phyloP scores from a whole-genome alignment of 2,329 filamentous ascomycete species.

The Colletotrichum spaethianum region DNA sequence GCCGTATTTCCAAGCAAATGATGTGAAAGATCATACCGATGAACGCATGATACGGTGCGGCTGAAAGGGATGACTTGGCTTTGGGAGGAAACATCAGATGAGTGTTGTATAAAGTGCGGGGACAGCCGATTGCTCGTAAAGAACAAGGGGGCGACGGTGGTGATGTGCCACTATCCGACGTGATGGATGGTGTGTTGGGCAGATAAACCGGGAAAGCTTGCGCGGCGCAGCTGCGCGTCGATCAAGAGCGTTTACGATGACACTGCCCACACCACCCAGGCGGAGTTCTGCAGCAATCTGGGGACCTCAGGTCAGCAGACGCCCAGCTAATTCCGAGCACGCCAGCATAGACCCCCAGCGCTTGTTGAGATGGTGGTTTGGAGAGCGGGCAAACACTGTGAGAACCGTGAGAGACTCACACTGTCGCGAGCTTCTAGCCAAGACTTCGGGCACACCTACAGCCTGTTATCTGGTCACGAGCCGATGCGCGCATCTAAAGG shows the following conservation, averaged over 20 bases:
- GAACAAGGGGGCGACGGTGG: background rate
- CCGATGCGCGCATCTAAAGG: background rate
- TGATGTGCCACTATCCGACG: slow-evolving; percentile 27
- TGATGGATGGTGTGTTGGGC: slow-evolving; percentile 4
- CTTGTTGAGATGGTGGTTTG: background rate
- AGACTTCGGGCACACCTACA: slow-evolving; percentile 34
- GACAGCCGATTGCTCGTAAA: background rate
- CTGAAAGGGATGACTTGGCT: slow-evolving; percentile 8
- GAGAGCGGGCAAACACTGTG: slow-evolving; percentile 36
- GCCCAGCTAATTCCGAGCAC: slow-evolving; percentile 10
- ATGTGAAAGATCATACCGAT: background rate
- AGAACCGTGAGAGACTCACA: slow-evolving; percentile 6
- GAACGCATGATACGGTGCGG: slow-evolving; percentile 22
- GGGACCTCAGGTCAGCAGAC: slow-evolving; percentile 31
- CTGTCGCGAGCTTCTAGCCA: slow-evolving; percentile 21
- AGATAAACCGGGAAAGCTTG: slow-evolving; percentile 11
- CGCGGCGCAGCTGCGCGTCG: slow-evolving; percentile 24
- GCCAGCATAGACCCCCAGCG: background rate
- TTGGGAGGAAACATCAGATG: background rate
- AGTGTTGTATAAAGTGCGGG: slow-evolving; percentile 15
- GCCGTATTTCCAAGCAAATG: background rate
- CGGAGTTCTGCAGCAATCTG: slow-evolving; percentile 19
- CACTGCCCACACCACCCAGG: slow-evolving; percentile 6
- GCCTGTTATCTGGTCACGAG: slow-evolving; percentile 26
- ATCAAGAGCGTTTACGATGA: slow-evolving; percentile 7